Conservation (phyloP, 2,329 filamentous ascomycete species). For the Fusarium luffae region DNA sequence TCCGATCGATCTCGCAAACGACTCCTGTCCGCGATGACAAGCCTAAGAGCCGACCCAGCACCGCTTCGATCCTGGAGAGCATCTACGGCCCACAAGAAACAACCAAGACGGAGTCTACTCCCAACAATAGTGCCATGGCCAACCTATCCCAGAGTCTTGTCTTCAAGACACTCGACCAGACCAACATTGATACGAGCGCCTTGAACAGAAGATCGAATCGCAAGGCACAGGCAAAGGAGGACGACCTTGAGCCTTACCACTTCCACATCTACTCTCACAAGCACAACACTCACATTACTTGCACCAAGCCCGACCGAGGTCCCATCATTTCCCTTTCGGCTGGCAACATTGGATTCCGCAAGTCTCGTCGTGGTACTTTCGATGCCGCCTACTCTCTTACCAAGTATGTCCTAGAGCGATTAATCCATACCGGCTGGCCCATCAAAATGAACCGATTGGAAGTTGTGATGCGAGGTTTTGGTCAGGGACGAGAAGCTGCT, state of each 20-base stretch:
- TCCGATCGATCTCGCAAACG: constrained; percentile 56
- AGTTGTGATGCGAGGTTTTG: constrained; percentile 86
- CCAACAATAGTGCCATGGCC: constrained; percentile 48
- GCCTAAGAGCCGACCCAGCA: constrained; percentile 43
- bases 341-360: constrained; percentile 92
- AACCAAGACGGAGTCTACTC: constrained; percentile 21
- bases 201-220: constrained; percentile 42
- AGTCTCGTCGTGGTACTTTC: constrained; percentile 82
- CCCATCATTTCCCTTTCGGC: constrained; percentile 82
- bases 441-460: constrained; percentile 81
- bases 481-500: constrained; percentile 86
- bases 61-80: constrained; percentile 49
- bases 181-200: constrained; percentile 49
- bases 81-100: constrained; percentile 48
- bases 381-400: constrained; percentile 93
- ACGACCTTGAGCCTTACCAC: constrained; percentile 75
- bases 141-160: constrained; percentile 54
- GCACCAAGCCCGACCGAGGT: constrained; percentile 83
- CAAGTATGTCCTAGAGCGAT: constrained; percentile 82
- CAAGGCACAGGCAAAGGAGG: constrained; percentile 47
- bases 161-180: constrained; percentile 52
- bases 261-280: constrained; percentile 88
- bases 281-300: constrained; percentile 95
- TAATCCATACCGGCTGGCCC: constrained; percentile 84
- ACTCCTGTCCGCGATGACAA: constrained; percentile 46